Base-by-base conservation (phyloP, 257 asterid genomes). In the Solanum sitiens region DNA sequence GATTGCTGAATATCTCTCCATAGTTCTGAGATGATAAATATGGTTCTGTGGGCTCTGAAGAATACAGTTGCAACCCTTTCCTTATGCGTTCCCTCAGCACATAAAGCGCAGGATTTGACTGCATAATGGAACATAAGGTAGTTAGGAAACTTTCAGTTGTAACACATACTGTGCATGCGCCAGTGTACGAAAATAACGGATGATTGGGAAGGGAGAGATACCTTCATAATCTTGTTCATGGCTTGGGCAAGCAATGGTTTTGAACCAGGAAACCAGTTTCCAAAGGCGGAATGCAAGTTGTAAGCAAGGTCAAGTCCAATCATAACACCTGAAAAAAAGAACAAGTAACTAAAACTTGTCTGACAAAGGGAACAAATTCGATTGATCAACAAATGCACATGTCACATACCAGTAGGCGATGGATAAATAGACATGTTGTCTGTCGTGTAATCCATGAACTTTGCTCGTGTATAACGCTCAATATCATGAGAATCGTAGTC, bases 221-320 rank as follows among this genome's bases (percentile, higher is more conserved):
- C 99, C 99, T 97, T 97, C 99, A 97, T 97, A 87, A 97, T 97
- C 92, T 97, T 97, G 93, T 97, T 97, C 99, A 97, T 97, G 45
- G 99, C 99, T 93, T 97, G 99, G 7, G 98, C 98, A 88, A 97
- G 93, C 91, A 97, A 89, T 3, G 99, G 99, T 88, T 97, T 97
- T 75, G 99, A 97, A 89, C 99, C 99, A 83, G 99, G 99, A 91
- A 97, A 97, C 99, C 99, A 97, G 92, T 97, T 97, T 87, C 99
- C 99, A 86, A 97, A 97, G 6, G 99, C 98, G 65, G 99, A 97
- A 90, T 97, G 99, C 91, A 97, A 90, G 89, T 97, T 97, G 87
- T 97, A 97, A 87, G 99, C 99, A 39, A 97, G 96, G 91, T 97
- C 99, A 32, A 97, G 87, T 50, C 99, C 99, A 94, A 97, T 97